Conservation (phyloP, 2,329 filamentous ascomycete genomes). For the Xylaria multiplex region DNA sequence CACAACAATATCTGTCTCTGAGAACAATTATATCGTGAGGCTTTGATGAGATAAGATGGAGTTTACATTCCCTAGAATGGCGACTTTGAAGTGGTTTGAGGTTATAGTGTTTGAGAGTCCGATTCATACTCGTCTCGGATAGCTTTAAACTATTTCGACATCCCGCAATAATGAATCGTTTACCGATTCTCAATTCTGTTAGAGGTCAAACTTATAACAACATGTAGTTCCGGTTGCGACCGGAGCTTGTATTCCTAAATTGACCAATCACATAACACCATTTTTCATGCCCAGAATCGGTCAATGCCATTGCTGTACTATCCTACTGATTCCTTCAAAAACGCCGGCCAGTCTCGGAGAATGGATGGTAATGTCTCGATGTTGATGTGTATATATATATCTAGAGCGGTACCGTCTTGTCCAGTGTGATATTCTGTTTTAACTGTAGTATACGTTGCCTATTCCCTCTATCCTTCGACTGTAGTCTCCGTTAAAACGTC, state of each 20-base stretch:
- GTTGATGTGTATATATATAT: constrained; percentile 18
- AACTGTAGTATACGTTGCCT: constrained; percentile 1
- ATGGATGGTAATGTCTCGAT: neutral
- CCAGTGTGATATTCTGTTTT: neutral
- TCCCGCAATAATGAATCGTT: neutral
- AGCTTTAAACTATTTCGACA: neutral
- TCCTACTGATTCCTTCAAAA: neutral
- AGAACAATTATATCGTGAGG: neutral
- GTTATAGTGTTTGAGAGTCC: neutral
- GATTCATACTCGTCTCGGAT: neutral
- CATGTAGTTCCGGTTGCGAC: constrained; percentile 17
- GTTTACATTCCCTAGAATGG: too few relatives aligned
- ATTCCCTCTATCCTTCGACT: neutral
- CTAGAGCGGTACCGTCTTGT: neutral
- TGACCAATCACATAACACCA: constrained; percentile 48
- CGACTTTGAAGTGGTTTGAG: neutral
- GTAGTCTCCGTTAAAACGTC: neutral
- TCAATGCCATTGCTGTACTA: neutral
- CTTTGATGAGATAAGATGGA: neutral
- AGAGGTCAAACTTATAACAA: neutral
- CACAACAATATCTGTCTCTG: constrained; percentile 15
- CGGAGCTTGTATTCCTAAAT: constrained; percentile 12
- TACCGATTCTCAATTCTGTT: neutral
- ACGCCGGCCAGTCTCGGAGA: constrained; percentile 30
- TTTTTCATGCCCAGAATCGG: constrained; percentile 6